Evolutionary conservation across 2,329 filamentous ascomycete genomes (phyloP).

Genomic region (Sclerotiophoma versabilis): DNA sequence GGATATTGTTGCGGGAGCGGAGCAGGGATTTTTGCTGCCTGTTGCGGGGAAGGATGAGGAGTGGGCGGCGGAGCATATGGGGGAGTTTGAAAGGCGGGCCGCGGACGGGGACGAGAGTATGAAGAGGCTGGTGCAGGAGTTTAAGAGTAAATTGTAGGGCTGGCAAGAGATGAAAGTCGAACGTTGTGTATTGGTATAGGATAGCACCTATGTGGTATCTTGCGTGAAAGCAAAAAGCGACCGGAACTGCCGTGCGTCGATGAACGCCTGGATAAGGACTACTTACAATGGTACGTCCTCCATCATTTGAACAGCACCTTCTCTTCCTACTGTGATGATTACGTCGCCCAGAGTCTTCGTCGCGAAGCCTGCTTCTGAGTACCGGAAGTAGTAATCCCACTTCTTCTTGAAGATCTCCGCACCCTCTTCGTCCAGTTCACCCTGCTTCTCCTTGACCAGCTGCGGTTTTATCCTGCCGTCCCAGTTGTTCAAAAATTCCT

Average conservation of each 20-base stretch:
- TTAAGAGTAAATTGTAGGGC: not conserved
- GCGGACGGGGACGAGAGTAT: conserved; percentile 32
- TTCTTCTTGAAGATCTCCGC: conserved; percentile 73
- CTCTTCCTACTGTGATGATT: conserved; percentile 73
- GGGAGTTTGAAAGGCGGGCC: conserved; percentile 31
- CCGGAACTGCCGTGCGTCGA: not conserved
- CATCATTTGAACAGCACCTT: conserved; percentile 72
- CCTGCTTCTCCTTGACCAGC: conserved; percentile 63
- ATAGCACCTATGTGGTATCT: conserved; percentile 13
- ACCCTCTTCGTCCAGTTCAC: conserved; percentile 69
- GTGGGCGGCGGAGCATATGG: conserved; percentile 33
- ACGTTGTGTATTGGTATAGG: not conserved
- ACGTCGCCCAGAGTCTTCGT: conserved; percentile 76
- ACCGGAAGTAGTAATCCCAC: conserved; percentile 81
- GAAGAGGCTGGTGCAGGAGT: conserved; percentile 25
- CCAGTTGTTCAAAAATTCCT: conserved; percentile 71
- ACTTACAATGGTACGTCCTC: conserved; percentile 69
- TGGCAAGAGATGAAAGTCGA: not conserved
- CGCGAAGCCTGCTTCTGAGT: conserved; percentile 76
- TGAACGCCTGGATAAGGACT: too few relatives aligned
- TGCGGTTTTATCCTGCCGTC: conserved; percentile 66
- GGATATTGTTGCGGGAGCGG: conserved; percentile 34
- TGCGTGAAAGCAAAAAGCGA: not conserved
- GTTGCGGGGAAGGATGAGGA: conserved; percentile 31
- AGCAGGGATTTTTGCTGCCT: conserved; percentile 36